Evolutionary conservation across 2,329 filamentous ascomycete species (phyloP).

Genomic region (Verruconis gallopava): DNA sequence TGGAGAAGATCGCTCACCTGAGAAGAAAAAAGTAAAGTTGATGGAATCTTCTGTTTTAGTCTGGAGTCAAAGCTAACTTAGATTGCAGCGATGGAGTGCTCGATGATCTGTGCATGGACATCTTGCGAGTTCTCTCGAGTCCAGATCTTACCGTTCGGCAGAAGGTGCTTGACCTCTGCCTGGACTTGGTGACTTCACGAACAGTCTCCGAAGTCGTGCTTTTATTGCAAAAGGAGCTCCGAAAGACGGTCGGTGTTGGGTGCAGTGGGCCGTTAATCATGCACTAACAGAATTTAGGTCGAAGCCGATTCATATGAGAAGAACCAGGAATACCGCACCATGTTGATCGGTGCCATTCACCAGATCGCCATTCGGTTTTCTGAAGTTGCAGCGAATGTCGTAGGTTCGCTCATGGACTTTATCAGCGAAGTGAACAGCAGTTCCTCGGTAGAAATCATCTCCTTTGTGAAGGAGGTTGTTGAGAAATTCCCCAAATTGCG

Average conservation of each 20-base stretch:
- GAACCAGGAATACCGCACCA: constrained; percentile 86
- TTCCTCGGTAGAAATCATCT: constrained; percentile 93
- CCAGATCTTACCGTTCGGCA: constrained; percentile 90
- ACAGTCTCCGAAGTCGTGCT: constrained; percentile 97
- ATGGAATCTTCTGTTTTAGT: too few species aligned
- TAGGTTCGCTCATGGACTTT: constrained; percentile 96
- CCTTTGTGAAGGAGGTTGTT: constrained; percentile 97
- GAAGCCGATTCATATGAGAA: constrained; percentile 15
- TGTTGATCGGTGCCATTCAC: constrained; percentile 94
- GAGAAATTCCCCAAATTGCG: constrained; percentile 92
- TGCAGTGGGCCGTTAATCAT: constrained; percentile 62
- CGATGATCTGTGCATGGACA: constrained; percentile 94
- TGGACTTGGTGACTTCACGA: constrained; percentile 98
- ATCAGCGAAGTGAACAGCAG: constrained; percentile 78
- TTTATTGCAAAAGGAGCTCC: constrained; percentile 90
- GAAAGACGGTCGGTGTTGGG: constrained; percentile 95
- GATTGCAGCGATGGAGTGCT: constrained; percentile 79
- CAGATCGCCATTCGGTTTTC: constrained; percentile 99
- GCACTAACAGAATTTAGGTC: too few species aligned
- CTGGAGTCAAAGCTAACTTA: too few species aligned
- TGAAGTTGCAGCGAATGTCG: constrained; percentile 90
- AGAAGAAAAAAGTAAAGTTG: constrained; percentile 81
- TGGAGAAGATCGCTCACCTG: constrained; percentile 83
- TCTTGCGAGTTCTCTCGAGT: constrained; percentile 84
- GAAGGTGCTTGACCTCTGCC: constrained; percentile 77